Base-by-base conservation (phyloP, 2,329 filamentous ascomycete genomes). In the Sphaerostilbella broomeana region DNA sequence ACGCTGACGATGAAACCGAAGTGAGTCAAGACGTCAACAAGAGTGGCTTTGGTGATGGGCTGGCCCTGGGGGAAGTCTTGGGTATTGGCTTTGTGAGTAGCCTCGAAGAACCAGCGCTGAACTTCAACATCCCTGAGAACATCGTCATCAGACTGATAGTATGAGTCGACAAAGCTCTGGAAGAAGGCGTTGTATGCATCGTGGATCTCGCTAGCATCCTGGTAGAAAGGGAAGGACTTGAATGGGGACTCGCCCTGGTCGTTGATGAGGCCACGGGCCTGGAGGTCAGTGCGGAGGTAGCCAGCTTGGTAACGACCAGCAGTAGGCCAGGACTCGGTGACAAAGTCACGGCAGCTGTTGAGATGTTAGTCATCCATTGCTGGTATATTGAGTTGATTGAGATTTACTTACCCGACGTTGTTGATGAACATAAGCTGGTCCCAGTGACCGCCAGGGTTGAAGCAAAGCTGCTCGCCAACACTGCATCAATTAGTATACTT, bases 51-150 rank as follows among this genome's bases (percentile, higher is more conserved):
- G n/a, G 26, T 38, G 7, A 38, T 38, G 10, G 18, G 26, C 16
- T 22, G 12, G 20, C 33, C 36, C 8, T 50, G 42, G n/a, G 64
- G 67, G 51, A 72, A 69, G 49, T 70, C 64, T 20, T 63, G 49
- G 1, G 58, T 58, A 39, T 57, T 35, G 0, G 66, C 67, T 1
- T 47, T 42, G 2, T 51, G 54, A 34, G 53, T 59, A 17, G 62
- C 63, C 53, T 72, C 68, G 2, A 35, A 30, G 19, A 67, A 56
- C 68, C 68, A 72, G n/a, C 54, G 54, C 39, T 65, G 60, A 1
- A 72, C 49, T 42, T 72, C 69, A 1, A 31, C 16, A 46, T 73
- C 69, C 4, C 40, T 36, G 1, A 39, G 35, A 8, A 72, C 45
- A 6, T 51, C 52, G 2, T 37, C 34, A 32, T 63, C 54, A 19